A percentile compares a stretch with the other conserved stretches of the same genome.
phyloP scores from a whole-genome alignment of 2,329 filamentous ascomycete species.

The Fusarium sp. region DNA sequence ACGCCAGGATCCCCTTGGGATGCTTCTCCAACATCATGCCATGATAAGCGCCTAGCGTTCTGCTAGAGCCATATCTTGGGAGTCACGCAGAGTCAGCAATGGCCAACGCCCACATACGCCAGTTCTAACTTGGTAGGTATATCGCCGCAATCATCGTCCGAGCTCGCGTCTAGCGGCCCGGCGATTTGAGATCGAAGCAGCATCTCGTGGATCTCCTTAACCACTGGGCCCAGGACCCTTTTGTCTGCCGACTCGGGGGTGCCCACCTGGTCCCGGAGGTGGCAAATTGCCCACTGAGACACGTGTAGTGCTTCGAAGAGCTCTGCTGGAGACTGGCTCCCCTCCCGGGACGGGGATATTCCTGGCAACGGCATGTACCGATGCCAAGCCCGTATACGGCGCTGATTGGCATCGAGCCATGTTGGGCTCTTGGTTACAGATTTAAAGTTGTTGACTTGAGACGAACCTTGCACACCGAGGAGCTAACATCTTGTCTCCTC shows the following conservation, averaged over 20 bases:
- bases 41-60: slow-evolving; percentile 28
- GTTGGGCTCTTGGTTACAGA: neutral
- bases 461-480: neutral
- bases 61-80: neutral
- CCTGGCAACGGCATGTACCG: slow-evolving; percentile 23
- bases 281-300: slow-evolving; percentile 23
- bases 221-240: slow-evolving; percentile 23
- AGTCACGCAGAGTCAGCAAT: slow-evolving; percentile 15
- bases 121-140: slow-evolving; percentile 28
- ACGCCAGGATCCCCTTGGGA: slow-evolving; percentile 26
- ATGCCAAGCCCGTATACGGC: neutral
- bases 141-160: slow-evolving; percentile 17
- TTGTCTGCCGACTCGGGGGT: slow-evolving; percentile 1
- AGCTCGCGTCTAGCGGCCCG: slow-evolving; percentile 26
- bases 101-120: slow-evolving; percentile 13
- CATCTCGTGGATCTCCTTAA: slow-evolving; percentile 33
- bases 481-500: neutral
- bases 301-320: slow-evolving; percentile 33
- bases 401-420: neutral
- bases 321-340: slow-evolving; percentile 19
- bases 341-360: slow-evolving; percentile 30
- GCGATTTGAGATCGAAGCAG: slow-evolving; percentile 35
- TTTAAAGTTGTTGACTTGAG: neutral
- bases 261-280: slow-evolving; percentile 4
- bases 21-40: slow-evolving; percentile 34